A percentile compares a stretch with the other conserved stretches of the same genome.
phyloP scores from a whole-genome alignment of 176 grass and related monocot genomes.

The Juncus effusus region DNA sequence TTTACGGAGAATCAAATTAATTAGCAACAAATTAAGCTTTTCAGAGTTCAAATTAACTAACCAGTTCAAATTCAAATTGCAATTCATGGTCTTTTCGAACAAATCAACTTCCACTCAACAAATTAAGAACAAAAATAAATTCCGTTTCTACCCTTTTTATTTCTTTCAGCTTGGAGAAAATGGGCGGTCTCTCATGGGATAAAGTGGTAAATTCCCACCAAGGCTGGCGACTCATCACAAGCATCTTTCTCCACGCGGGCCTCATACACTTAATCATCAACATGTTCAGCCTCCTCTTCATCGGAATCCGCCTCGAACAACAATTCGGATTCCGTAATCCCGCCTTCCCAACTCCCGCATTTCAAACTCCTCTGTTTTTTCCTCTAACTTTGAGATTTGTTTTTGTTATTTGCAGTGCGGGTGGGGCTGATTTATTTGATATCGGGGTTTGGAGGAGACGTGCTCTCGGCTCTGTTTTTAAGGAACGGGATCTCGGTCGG shows the following conservation, averaged over 20 bases:
- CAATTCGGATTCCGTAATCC: slow-evolving; percentile 95
- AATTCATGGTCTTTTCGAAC: slow-evolving; percentile 16
- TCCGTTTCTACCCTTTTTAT: slow-evolving; percentile 7
- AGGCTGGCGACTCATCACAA: slow-evolving; percentile 82
- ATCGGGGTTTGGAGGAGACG: slow-evolving; percentile 78
- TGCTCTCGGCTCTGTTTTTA: slow-evolving; percentile 78
- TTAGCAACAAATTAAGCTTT: background rate
- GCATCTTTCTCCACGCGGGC: slow-evolving; percentile 79
- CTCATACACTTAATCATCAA: slow-evolving; percentile 92
- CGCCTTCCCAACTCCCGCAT: background rate
- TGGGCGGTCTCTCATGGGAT: slow-evolving; percentile 92
- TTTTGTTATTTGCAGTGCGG: slow-evolving; percentile 46
- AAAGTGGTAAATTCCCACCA: slow-evolving; percentile 76
- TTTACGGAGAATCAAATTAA: no score
- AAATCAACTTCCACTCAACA: slow-evolving; percentile 4
- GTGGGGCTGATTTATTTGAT: slow-evolving; percentile 76
- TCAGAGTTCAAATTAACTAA: background rate
- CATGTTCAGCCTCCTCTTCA: slow-evolving; percentile 89
- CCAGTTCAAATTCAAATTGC: background rate
- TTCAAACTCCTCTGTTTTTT: background rate
- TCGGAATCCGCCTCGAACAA: slow-evolving; percentile 92
- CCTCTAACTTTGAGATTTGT: background rate
- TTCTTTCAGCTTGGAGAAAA: slow-evolving; percentile 57
- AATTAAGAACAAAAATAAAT: background rate
- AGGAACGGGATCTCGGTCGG: slow-evolving; percentile 59